Percentiles rank a stretch among this genome's conserved stretches.
Evolutionary conservation across 139 green algal genomes (phyloP).

Genomic region (Coccomyxa sp.): DNA sequence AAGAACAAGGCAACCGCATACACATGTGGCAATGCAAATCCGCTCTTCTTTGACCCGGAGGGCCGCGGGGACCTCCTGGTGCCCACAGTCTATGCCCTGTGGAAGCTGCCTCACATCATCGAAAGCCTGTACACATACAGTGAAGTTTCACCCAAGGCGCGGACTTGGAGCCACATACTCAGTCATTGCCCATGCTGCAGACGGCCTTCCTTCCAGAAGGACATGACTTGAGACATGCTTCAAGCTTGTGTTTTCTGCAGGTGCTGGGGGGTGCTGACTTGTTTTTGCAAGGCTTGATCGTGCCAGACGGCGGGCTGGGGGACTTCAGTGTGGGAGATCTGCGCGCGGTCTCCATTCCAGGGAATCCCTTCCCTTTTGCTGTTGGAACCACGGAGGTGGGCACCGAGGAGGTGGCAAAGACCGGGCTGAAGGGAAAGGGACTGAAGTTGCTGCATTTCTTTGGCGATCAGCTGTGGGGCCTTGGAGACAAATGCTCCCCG

Average conservation of each 20-base stretch:
- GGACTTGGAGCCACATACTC: background rate
- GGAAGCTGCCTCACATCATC: constrained; percentile 8
- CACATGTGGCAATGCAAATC: constrained; percentile 1
- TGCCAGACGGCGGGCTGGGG: constrained; percentile 11
- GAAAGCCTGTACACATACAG: constrained; percentile 16
- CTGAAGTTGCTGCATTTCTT: constrained; percentile 35
- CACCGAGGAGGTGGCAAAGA: constrained; percentile 1
- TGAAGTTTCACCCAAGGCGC: constrained; percentile 29
- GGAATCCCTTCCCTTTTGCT: constrained; percentile 21
- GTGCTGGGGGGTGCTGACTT: constrained; percentile 29
- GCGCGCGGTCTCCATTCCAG: background rate
- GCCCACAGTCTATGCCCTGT: constrained; percentile 27
- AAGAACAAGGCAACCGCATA: constrained; percentile 7
- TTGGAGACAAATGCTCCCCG: constrained; percentile 17
- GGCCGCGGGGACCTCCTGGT: constrained; percentile 16
- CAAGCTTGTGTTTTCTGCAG: constrained; percentile 1
- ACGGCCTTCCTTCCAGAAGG: background rate
- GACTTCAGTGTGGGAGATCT: constrained; percentile 8
- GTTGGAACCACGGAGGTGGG: constrained; percentile 11
- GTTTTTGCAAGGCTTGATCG: constrained; percentile 29
- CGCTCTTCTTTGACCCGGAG: constrained; percentile 26
- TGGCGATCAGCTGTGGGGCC: constrained; percentile 29
- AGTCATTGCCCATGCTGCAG: background rate
- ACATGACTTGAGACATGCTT: background rate
- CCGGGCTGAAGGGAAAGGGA: constrained; percentile 28